phyloP scores from a whole-genome alignment of 2,329 filamentous ascomycete genomes.

The Cyanodermella asteris region DNA sequence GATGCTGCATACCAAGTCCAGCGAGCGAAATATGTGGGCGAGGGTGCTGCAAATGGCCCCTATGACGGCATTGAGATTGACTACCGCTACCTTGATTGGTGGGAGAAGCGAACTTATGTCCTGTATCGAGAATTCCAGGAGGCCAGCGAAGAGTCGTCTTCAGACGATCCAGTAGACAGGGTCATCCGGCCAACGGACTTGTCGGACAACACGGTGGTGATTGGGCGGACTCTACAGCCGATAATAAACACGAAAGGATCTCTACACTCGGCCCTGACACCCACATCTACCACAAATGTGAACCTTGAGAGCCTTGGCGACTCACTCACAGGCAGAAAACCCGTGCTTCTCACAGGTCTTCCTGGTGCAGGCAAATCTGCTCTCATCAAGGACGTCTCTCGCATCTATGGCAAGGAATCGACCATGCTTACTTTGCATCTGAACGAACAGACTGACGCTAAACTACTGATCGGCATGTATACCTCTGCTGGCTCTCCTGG shows the following conservation, averaged over 20 bases:
- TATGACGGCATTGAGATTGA: too few species aligned
- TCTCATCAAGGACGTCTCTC: slow-evolving; percentile 60
- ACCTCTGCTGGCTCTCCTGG: slow-evolving; percentile 71
- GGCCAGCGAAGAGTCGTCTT: not conserved
- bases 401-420: slow-evolving; percentile 53
- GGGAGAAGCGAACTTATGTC: too few species aligned
- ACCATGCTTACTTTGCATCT: slow-evolving; percentile 85
- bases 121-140: not conserved
- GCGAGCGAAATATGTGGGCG: too few species aligned
- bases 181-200: slow-evolving; percentile 15
- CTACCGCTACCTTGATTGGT: too few species aligned
- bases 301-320: slow-evolving; percentile 52
- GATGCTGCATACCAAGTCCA: too few species aligned
- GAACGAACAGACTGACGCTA: slow-evolving; percentile 95
- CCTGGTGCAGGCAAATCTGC: slow-evolving; percentile 83
- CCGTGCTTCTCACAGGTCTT: slow-evolving; percentile 61
- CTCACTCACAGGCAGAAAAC: slow-evolving; percentile 43
- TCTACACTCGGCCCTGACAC: slow-evolving; percentile 33
- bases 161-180: not conserved
- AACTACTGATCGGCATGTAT: slow-evolving; percentile 86
- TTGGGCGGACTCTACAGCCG: slow-evolving; percentile 47
- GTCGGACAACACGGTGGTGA: slow-evolving; percentile 39
- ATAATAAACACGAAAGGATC: slow-evolving; percentile 29
- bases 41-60: too few species aligned
- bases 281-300: slow-evolving; percentile 46